Evolutionary conservation across 2,329 filamentous ascomycete species (phyloP).

Genomic region (Nigrospora sphaerica): DNA sequence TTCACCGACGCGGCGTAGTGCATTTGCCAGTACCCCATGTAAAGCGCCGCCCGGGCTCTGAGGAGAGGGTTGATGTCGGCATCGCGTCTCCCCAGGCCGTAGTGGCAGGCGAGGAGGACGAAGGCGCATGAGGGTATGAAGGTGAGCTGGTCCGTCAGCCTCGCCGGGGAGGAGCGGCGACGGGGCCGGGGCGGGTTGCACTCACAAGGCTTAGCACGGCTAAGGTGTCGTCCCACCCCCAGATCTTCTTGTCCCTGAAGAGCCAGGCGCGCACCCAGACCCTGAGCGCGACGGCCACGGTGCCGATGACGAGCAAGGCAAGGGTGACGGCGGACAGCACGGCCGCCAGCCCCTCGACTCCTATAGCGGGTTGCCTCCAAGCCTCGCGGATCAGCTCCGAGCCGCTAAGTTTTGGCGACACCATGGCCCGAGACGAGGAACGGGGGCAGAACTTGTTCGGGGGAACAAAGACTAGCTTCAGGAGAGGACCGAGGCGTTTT

Average conservation of each 20-base stretch:
- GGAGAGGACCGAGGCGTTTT: no score
- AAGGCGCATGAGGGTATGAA: not conserved
- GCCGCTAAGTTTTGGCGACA: not conserved
- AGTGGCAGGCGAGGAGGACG: not conserved
- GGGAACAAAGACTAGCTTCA: no score
- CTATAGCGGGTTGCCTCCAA: not conserved
- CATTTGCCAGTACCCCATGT: conserved; percentile 1
- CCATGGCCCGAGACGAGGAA: not conserved
- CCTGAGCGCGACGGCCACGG: not conserved
- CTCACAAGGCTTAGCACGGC: not conserved
- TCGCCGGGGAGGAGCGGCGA: no score
- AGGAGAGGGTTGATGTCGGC: not conserved
- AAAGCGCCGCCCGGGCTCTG: not conserved
- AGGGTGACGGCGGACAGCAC: not conserved
- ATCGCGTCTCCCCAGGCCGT: conserved; percentile 2
- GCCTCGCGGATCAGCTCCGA: not conserved
- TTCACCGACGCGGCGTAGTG: not conserved
- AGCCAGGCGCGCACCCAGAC: conserved; percentile 3
- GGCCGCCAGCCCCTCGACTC: not conserved
- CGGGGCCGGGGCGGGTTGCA: not conserved
- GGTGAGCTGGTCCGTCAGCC: not conserved
- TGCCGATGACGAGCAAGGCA: not conserved
- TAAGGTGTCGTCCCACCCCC: conserved; percentile 3
- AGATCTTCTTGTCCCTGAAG: not conserved
- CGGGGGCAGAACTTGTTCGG: no score